Evolutionary conservation across 176 grass and related monocot genomes (phyloP), one percentile per base, ranked within the genome.

Genomic region (Hordeum marinum): DNA sequence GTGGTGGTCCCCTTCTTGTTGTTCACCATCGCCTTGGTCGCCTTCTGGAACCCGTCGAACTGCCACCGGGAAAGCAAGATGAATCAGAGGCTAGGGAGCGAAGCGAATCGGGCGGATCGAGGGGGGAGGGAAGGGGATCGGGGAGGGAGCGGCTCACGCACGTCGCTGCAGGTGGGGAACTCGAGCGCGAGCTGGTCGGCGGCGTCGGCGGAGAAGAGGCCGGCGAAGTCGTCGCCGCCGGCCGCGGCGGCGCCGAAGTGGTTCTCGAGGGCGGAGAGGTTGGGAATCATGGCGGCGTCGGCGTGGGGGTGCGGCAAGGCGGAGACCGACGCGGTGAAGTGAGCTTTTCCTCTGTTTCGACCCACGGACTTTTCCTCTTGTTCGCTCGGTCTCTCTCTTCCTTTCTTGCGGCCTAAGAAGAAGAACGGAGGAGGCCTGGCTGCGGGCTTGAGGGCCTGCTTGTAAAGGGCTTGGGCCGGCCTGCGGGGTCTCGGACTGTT

Each of bases 1-100:
- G 95, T 98, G 39, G 95, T 98, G 17, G 95, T 98, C 1, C 95
- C 95, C 70, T 88, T 94, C 21, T 92, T 92, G 7, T 85, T 81
- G 69, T 98, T 95, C 64, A 95, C 11, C 80, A 89, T 79, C 37
- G 81, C 61, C 84, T 93, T 93, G 31, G 85, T 85, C 37, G 77
- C 64, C 72, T 88, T 86, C 84, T 95, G 91, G 72, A 98, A 95
- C 29, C 84, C 88, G 72, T 98, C 92, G 25, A 97, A 94, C 92
- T 97, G 78, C 77, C 7, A 64, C 18, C 36, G 66, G 24, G 4
- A 11, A 17, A 57, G n/a, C 8, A n/a, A 80, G 3, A 54, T 21
- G 27, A 36, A 80, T 85, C 21, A 59, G 76, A 68, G 85, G 27
- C 54, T 11, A 67, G 67, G 81, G 34, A 67, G 3, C 3, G 42